Evolutionary conservation across 257 asterid genomes (phyloP), one percentile per base, ranked within the genome.

Genomic region (Euphrasia confusa): DNA sequence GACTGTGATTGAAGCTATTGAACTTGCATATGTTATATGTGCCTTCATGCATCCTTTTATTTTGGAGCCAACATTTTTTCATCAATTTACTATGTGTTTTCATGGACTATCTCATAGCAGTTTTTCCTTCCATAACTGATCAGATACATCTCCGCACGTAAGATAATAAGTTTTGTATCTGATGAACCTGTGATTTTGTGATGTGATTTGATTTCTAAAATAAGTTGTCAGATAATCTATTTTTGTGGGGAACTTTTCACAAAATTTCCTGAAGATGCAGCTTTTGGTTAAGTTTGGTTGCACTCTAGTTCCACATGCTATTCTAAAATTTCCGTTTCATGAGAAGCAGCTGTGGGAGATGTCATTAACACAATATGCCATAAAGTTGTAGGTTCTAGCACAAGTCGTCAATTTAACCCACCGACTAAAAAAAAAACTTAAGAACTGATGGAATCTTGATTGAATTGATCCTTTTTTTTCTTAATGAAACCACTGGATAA

Each of bases 391-490:
- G 57, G 30, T 63, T 64, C 42, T 44, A 42, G 60, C 66, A 58
- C 50, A 68, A 52, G 73, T 52, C 50, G 6, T 64, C 28, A 33
- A 15, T 49, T 49, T 49, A 21, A 18, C 61, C 4, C 32, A n/a
- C 32, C 32, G 32, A 21, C 27, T 47, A 24, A 28, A n/a, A 27
- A 17, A 28, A 28, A 28, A 28, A 28, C 44, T 44, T 17, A 15
- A 55, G 35, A 67, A 58, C 33, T 45, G 61, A 55, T 26, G 60
- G 33, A 52, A 58, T 58, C 50, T 60, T 63, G 45, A 61, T 50
- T n/a, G 24, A 53, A 42, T 18, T 42, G 42, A 59, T 48, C 55
- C 26, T 64, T 13, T 44, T 13, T 44, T 58, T 24, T 37, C 42
- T 3, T 15, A 12, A n/a, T 27, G 12, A 30, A 45, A 63, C 37